These are phyloP conservation scores for Talaromyces sp. DNA, from an alignment of 2,329 filamentous ascomycete genomes.

Conservation along the genomic window DNA sequence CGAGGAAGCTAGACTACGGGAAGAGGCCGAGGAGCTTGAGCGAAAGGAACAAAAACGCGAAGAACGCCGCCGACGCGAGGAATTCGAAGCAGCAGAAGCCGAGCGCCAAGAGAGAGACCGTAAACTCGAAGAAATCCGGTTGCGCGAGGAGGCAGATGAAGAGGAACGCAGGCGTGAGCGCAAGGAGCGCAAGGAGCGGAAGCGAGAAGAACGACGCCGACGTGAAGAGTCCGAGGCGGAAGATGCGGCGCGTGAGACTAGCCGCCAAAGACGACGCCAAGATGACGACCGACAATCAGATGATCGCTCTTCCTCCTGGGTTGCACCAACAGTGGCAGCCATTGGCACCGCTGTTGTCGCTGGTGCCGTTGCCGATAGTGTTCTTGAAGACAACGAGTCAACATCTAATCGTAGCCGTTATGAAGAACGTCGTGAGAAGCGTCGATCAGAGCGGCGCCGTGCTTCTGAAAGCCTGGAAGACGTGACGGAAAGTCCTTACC, in stretches of 20 bases:
- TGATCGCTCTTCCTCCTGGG: constrained; percentile 21
- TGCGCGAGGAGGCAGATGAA: constrained; percentile 15
- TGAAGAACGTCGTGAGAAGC: constrained; percentile 32
- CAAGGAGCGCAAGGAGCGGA: constrained; percentile 17
- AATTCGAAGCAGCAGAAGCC: constrained; percentile 7
- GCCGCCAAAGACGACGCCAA: constrained; percentile 17
- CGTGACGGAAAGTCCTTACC: constrained; percentile 20
- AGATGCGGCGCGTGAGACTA: constrained; percentile 4
- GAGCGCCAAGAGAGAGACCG: constrained; percentile 6
- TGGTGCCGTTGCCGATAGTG: constrained; percentile 32
- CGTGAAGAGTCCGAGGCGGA: not conserved
- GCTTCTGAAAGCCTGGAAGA: constrained; percentile 18
- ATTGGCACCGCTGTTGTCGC: constrained; percentile 47
- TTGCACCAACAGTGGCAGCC: constrained; percentile 37
- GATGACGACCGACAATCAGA: constrained; percentile 11
- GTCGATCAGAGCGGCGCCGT: constrained; percentile 35
- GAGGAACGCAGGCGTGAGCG: constrained; percentile 17
- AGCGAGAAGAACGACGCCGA: constrained; percentile 8
- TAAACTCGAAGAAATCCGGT: constrained; percentile 6
- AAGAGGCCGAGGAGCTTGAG: constrained; percentile 14
- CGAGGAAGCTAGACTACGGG: constrained; percentile 12
- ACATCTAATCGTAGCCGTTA: constrained; percentile 29
- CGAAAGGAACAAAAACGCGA: constrained; percentile 8
- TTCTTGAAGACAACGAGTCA: constrained; percentile 23
- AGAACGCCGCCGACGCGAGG: constrained; percentile 8